Conservation (phyloP, 148 eudicot species). For the Nyssa sinensis region DNA sequence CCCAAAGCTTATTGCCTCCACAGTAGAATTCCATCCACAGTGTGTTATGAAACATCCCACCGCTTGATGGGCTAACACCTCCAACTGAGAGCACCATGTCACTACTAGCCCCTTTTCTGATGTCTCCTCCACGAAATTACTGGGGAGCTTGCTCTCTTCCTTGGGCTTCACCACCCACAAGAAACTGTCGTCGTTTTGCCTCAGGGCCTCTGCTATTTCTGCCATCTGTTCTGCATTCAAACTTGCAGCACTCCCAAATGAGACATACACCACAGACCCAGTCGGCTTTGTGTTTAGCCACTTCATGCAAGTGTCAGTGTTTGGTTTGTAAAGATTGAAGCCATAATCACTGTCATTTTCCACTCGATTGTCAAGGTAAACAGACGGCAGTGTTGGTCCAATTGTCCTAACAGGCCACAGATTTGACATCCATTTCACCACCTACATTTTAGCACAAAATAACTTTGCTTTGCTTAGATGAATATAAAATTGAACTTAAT, state of each 20-base stretch:
- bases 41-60: constrained; percentile 40
- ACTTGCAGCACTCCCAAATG: constrained; percentile 32
- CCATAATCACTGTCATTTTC: constrained; percentile 1
- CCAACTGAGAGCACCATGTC: constrained; percentile 37
- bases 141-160: constrained; percentile 26
- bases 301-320: constrained; percentile 13
- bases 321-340: neutral
- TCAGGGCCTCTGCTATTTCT: constrained; percentile 32
- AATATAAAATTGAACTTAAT: too few species aligned
- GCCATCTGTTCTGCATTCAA: constrained; percentile 28
- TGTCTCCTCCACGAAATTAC: constrained; percentile 23
- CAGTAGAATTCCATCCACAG: too few species aligned
- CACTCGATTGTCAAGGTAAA: constrained; percentile 6
- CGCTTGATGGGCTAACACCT: constrained; percentile 30
- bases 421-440: constrained; percentile 10
- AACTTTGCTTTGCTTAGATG: too few species aligned
- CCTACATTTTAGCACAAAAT: too few species aligned
- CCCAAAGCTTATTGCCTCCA: constrained; percentile 31
- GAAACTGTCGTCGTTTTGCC: constrained; percentile 19
- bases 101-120: constrained; percentile 31
- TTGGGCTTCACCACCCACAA: too few species aligned
- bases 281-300: constrained; percentile 31
- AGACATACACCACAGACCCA: constrained; percentile 24
- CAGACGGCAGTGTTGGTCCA: constrained; percentile 7
- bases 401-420: constrained; percentile 9